Base-by-base conservation (phyloP, 108 stramenopile genomes). In the Cyclostephanos invisitatus region DNA sequence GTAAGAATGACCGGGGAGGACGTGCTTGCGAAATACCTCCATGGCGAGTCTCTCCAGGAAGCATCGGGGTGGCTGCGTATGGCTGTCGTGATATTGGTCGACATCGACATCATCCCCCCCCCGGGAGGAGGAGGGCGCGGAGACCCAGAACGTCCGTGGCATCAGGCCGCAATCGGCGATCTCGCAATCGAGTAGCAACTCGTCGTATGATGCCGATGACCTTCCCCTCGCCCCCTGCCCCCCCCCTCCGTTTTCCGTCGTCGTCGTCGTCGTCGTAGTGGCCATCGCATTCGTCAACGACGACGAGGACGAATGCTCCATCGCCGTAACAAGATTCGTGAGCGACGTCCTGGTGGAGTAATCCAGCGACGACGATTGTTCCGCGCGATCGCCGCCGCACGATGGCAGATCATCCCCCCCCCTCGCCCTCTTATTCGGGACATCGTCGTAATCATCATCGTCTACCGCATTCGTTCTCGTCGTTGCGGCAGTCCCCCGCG, bases 101-200 rank as follows among this genome's bases (percentile, higher is more conserved):
- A 25, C 36, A 20, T 47, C 14, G 36, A 73, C 62, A 27, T 44
- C 61, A 21, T 70, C 80, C n/a, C n/a, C n/a, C n/a, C n/a, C n/a
- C n/a, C n/a, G n/a, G n/a, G n/a, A n/a, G n/a, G n/a, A n/a, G n/a
- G n/a, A n/a, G 36, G 73, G 47, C 2, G 84, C 84, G 2, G 84
- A 81, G 15, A 90, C 62, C 92, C 92, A 93, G 67, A 89, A 93
- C 2, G 92, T 93, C 10, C 88, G 81, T 17, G 92, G 92, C 70
- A 93, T 70, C 20, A 93, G 61, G 15, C 77, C 86, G 54, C 77
- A 84, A 63, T 93, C 92, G 8, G 89, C 76, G 75, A 93, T 86
- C 73, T 90, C 88, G 65, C 87, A 88, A 75, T 93, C 92, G 55
- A 89, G 80, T 25, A 90, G 68, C 18, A 93, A 29, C 38, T 89